Evolutionary conservation across 768 basidiomycete species (phyloP).

Genomic region (Agaricus bisporus): DNA sequence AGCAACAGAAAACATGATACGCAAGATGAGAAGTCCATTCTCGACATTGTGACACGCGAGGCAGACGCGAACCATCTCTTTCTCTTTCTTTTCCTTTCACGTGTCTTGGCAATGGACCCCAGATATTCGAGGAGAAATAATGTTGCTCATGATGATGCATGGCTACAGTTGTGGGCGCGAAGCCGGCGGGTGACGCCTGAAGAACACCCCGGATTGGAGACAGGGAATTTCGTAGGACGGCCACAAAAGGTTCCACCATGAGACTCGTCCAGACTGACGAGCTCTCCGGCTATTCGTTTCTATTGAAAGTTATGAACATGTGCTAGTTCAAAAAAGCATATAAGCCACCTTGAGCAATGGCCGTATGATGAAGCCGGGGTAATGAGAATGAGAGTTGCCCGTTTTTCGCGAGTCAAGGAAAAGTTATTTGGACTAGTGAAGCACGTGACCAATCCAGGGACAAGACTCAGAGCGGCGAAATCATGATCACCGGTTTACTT

Average conservation of each 20-base stretch:
- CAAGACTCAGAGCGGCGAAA: neutral
- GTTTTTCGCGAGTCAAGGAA: neutral
- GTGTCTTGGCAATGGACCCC: conserved; percentile 45
- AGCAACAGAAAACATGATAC: conserved; percentile 43
- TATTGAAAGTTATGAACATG: neutral
- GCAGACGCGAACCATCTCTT: conserved; percentile 26
- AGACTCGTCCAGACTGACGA: conserved; percentile 20
- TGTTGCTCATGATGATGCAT: conserved; percentile 17
- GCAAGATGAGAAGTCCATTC: conserved; percentile 40
- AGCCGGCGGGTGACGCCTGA: conserved; percentile 8
- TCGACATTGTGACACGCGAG: conserved; percentile 29
- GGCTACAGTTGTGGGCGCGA: conserved; percentile 3
- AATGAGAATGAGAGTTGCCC: neutral
- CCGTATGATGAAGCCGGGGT: neutral
- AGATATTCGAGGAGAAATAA: conserved; percentile 33
- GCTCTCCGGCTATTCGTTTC: conserved; percentile 12
- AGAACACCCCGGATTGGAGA: conserved; percentile 28
- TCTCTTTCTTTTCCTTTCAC: conserved; percentile 44
- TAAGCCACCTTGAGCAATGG: conserved; percentile 15
- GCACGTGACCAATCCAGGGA: neutral
- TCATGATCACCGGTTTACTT: neutral
- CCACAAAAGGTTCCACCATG: conserved; percentile 63
- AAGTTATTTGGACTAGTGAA: neutral
- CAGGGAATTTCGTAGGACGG: conserved; percentile 45
- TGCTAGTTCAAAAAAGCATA: neutral